phyloP scores from a whole-genome alignment of 179 eudicot genomes.

The Nepenthes alata region DNA sequence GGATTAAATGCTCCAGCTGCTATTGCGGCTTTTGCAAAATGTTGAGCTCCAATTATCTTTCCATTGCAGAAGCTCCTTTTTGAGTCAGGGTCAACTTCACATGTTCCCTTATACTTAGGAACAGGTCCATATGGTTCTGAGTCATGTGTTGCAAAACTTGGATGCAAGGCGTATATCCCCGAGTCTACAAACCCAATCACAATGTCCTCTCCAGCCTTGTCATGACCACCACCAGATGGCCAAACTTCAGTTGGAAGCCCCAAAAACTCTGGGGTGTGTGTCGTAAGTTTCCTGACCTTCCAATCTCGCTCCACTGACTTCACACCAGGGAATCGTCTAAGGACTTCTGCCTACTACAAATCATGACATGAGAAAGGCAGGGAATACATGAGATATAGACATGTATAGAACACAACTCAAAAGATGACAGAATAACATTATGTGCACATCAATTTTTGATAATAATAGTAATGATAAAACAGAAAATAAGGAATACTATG shows the following conservation, averaged over 20 bases:
- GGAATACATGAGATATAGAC: background rate
- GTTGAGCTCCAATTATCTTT: constrained; percentile 86
- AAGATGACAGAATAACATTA: too few species aligned
- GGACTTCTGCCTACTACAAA: constrained; percentile 72
- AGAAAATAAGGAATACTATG: too few species aligned
- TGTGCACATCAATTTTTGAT: too few species aligned
- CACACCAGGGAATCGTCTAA: constrained; percentile 63
- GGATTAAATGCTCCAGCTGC: constrained; percentile 83
- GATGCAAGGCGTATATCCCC: constrained; percentile 70
- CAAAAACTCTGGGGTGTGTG: constrained; percentile 84
- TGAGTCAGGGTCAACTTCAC: constrained; percentile 63
- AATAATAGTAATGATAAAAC: too few species aligned
- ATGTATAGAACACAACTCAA: background rate
- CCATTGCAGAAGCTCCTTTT: constrained; percentile 69
- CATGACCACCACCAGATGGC: constrained; percentile 85
- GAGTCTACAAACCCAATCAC: constrained; percentile 86
- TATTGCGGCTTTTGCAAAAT: constrained; percentile 82
- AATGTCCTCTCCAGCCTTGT: constrained; percentile 72
- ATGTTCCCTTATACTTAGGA: constrained; percentile 68
- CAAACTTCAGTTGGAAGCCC: constrained; percentile 92
- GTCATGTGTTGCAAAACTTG: constrained; percentile 57
- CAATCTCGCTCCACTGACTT: constrained; percentile 75
- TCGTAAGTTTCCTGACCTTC: constrained; percentile 80
- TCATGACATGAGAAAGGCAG: constrained; percentile 20
- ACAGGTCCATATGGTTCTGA: constrained; percentile 62